These are phyloP conservation scores for Plasmodium billcollinsi DNA, from an alignment of 169 alveolate species.

Conservation along the genomic window DNA sequence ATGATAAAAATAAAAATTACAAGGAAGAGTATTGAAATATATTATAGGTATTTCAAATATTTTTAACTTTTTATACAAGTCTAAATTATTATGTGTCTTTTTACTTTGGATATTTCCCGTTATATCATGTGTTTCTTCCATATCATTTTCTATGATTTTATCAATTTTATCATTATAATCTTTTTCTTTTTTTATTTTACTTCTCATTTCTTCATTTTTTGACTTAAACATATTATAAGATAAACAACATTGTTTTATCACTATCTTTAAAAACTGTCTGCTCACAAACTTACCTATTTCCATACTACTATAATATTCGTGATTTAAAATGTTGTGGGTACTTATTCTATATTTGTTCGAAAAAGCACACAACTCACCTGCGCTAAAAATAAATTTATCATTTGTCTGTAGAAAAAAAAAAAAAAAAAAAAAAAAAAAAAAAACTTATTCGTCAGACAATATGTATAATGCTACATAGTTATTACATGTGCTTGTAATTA, in stretches of 20 bases:
- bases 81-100: not conserved
- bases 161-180: not conserved
- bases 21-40: constrained; percentile 47
- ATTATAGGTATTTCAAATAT: constrained; percentile 37
- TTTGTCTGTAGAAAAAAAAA: constrained; percentile 22
- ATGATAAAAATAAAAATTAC: constrained; percentile 60
- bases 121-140: not conserved
- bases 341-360: constrained; percentile 49
- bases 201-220: constrained; percentile 4
- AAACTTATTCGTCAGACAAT: not conserved
- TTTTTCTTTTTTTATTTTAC: not conserved
- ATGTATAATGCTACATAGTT: too few relatives aligned
- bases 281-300: constrained; percentile 66
- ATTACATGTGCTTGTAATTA: too few relatives aligned
- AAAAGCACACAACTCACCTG: constrained; percentile 61
- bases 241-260: constrained; percentile 5
- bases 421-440: not conserved
- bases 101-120: not conserved
- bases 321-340: constrained; percentile 25
- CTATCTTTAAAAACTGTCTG: constrained; percentile 27
- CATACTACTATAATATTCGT: constrained; percentile 43
- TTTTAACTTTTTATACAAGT: constrained; percentile 30
- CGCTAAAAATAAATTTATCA: constrained; percentile 59
- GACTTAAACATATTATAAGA: constrained; percentile 14
- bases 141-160: not conserved